These are phyloP conservation scores for Chlorella sp. DNA, from an alignment of 139 green algal species.

Conservation along the genomic window DNA sequence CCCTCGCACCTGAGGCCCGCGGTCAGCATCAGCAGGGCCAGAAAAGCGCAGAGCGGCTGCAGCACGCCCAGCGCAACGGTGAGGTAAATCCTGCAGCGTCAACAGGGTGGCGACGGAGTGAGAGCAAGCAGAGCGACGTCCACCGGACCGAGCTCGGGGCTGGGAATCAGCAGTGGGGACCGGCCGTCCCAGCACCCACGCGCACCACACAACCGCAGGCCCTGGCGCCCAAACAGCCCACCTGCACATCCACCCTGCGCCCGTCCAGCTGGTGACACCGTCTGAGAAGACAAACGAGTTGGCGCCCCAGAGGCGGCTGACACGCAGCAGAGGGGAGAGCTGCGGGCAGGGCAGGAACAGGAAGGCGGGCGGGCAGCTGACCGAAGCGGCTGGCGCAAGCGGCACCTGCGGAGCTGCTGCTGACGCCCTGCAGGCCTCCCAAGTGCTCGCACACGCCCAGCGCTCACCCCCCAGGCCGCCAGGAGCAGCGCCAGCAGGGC, in stretches of 20 bases:
- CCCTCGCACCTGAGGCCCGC: not conserved
- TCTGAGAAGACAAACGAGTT: constrained; percentile 30
- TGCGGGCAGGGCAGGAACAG: not conserved
- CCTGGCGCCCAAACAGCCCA: not conserved
- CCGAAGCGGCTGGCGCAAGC: not conserved
- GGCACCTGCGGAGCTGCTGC: no score
- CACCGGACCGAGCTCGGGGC: no score
- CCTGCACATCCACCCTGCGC: constrained; percentile 38
- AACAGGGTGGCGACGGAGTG: no score
- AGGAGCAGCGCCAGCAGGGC: constrained; percentile 7
- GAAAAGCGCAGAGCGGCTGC: constrained; percentile 24
- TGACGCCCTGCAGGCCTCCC: no score
- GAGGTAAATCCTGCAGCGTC: constrained; percentile 28
- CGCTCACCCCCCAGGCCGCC: constrained; percentile 21
- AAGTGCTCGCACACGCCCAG: not conserved
- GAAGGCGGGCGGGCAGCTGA: not conserved
- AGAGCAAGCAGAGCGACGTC: no score
- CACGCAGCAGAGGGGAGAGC: constrained; percentile 33
- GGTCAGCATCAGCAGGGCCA: constrained; percentile 36
- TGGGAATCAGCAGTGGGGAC: no score
- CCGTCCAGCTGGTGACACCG: constrained; percentile 30
- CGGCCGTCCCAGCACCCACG: no score
- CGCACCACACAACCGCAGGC: not conserved
- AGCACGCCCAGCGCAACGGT: constrained; percentile 34
- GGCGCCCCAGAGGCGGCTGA: constrained; percentile 40